Evolutionary conservation across 2,329 filamentous ascomycete species (phyloP).

Genomic region (Aspergillus vadensis): DNA sequence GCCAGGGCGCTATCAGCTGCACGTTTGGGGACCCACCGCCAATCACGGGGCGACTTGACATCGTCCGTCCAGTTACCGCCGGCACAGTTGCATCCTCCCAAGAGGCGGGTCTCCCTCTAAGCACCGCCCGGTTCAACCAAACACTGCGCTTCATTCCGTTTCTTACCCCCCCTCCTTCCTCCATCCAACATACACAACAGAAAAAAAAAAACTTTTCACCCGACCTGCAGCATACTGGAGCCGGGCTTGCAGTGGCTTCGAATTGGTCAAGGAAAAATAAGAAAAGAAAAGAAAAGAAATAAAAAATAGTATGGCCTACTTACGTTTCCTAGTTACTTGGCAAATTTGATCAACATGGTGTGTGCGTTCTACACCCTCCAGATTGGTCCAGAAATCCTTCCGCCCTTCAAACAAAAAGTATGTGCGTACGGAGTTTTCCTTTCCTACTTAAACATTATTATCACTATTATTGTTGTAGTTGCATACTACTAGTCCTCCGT

Average conservation of each 20-base stretch:
- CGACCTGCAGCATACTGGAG: conserved; percentile 18
- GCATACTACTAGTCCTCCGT: conserved; percentile 1
- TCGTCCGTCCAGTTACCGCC: conserved; percentile 13
- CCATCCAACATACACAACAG: neutral
- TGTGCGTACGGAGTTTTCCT: neutral
- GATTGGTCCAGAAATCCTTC: neutral
- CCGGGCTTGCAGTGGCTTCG: conserved; percentile 9
- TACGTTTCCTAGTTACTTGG: neutral
- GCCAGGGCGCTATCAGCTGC: conserved; percentile 29
- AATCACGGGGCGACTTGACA: conserved; percentile 17
- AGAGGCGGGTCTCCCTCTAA: neutral
- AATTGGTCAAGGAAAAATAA: neutral
- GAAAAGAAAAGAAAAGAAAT: neutral
- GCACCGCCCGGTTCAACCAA: conserved; percentile 13
- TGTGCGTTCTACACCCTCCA: conserved; percentile 3
- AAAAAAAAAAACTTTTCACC: conserved; percentile 12
- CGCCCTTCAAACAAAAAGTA: neutral
- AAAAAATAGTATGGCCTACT: too few species aligned
- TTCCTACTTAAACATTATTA: too few species aligned
- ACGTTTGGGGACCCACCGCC: conserved; percentile 18
- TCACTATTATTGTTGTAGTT: conserved; percentile 10
- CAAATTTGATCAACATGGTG: conserved; percentile 8
- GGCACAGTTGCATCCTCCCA: conserved; percentile 13
- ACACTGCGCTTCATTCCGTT: conserved; percentile 12
- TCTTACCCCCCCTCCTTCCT: conserved; percentile 14